phyloP scores from a whole-genome alignment of 2,329 filamentous ascomycete species.

The Hypoxylon sp. region DNA sequence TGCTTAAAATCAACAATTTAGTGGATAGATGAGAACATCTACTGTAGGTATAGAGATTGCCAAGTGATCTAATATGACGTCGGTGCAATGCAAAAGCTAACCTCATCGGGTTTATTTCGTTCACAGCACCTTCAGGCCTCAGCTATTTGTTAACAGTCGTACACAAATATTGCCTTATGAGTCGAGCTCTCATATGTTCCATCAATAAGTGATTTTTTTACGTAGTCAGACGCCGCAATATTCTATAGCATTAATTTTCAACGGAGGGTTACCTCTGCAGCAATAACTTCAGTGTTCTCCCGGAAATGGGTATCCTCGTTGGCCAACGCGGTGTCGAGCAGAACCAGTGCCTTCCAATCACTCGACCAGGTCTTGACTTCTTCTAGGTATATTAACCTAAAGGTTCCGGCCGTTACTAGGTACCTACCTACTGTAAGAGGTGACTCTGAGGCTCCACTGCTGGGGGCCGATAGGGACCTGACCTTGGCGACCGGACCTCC shows the following conservation, averaged over 20 bases:
- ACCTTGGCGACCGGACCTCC: neutral
- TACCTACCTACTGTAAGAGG: neutral
- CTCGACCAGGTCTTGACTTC: no score
- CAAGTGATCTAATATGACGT: slow-evolving; percentile 31
- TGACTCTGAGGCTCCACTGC: neutral
- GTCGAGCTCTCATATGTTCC: neutral
- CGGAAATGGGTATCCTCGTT: neutral
- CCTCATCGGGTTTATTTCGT: slow-evolving; percentile 18
- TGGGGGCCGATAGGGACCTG: neutral
- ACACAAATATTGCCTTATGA: neutral
- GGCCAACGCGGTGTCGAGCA: neutral
- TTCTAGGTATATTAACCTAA: no score
- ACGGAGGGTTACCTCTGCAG: neutral
- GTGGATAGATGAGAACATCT: neutral
- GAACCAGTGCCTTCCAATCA: no score
- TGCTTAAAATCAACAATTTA: neutral
- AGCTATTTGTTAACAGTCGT: neutral
- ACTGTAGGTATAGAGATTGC: slow-evolving; percentile 6
- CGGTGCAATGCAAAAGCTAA: slow-evolving; percentile 29
- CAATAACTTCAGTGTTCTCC: neutral
- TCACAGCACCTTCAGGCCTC: neutral
- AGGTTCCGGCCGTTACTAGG: no score
- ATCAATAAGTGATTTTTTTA: neutral
- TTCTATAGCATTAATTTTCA: neutral
- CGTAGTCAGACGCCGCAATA: neutral